These are phyloP conservation scores for Cylindrodendrum hubeiense DNA, from an alignment of 2,329 filamentous ascomycete genomes.

Conservation along the genomic window DNA sequence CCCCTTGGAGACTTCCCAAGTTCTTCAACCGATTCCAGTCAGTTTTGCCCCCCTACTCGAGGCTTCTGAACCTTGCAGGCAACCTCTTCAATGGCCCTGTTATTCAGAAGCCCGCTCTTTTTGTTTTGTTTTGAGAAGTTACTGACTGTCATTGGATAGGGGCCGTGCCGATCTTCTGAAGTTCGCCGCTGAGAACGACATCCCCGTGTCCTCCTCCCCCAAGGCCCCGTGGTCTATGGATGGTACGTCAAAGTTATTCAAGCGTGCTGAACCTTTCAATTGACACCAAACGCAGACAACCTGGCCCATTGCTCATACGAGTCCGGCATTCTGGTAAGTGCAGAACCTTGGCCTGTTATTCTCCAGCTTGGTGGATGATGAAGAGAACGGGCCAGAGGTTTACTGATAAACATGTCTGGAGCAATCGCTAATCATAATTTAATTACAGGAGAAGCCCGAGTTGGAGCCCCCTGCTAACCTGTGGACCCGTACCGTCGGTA, in stretches of 20 bases:
- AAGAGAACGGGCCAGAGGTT: too few species aligned
- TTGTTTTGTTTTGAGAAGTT: not conserved
- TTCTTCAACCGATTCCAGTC: slow-evolving; percentile 77
- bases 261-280: too few species aligned
- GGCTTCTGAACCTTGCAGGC: too few species aligned
- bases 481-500: not conserved
- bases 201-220: slow-evolving; percentile 80
- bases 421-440: not conserved
- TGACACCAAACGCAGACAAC: too few species aligned
- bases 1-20: slow-evolving; percentile 78
- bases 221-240: slow-evolving; percentile 75
- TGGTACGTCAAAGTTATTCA: too few species aligned
- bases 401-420: too few species aligned
- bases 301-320: slow-evolving; percentile 84
- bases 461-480: slow-evolving; percentile 35
- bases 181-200: slow-evolving; percentile 75
- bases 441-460: slow-evolving; percentile 61
- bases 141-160: slow-evolving; percentile 25
- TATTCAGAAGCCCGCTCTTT: too few species aligned
- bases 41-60: too few species aligned
- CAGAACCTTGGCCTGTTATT: too few species aligned
- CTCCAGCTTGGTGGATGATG: too few species aligned
- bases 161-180: slow-evolving; percentile 80
- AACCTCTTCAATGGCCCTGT: too few species aligned
- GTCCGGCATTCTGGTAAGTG: slow-evolving; percentile 69